Conservation (phyloP, 495 filamentous ascomycete species). For the Aspergillus carlsbadensis region DNA sequence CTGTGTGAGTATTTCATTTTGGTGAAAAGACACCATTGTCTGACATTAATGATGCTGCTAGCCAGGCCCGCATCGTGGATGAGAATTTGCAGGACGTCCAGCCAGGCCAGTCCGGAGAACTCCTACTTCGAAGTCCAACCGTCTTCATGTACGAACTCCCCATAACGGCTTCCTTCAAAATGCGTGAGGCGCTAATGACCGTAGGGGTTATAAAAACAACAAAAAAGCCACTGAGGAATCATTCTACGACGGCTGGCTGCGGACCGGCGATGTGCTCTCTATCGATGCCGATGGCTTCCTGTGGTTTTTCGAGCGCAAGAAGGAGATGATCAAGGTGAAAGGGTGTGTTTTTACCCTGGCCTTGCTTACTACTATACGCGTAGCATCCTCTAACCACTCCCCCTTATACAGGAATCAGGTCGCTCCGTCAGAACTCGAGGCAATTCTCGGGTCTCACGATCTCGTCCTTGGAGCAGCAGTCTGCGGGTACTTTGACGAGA, state of each 20-base stretch:
- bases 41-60: background rate
- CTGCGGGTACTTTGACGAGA: constrained; percentile 2
- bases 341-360: background rate
- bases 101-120: background rate
- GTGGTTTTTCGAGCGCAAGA: background rate
- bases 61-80: background rate
- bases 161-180: background rate
- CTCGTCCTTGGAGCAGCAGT: background rate
- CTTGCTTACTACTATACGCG: no score
- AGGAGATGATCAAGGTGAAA: constrained; percentile 3
- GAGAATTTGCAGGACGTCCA: background rate
- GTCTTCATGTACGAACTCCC: background rate
- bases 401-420: constrained; percentile 1
- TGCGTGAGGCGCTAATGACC: no score
- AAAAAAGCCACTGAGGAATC: background rate
- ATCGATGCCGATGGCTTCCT: background rate
- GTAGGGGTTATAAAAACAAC: constrained; percentile 8
- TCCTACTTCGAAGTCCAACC: background rate
- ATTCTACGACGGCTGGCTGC: constrained; percentile 1
- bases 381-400: no score
- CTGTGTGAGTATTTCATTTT: no score
- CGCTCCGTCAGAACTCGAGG: constrained; percentile 6
- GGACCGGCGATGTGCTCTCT: background rate
- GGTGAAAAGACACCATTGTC: background rate
- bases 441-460: background rate